Evolutionary conservation across 1,284 basidiomycete species (phyloP), one percentile per base, ranked within the genome.

Genomic region (Apiotrichum domesticum): DNA sequence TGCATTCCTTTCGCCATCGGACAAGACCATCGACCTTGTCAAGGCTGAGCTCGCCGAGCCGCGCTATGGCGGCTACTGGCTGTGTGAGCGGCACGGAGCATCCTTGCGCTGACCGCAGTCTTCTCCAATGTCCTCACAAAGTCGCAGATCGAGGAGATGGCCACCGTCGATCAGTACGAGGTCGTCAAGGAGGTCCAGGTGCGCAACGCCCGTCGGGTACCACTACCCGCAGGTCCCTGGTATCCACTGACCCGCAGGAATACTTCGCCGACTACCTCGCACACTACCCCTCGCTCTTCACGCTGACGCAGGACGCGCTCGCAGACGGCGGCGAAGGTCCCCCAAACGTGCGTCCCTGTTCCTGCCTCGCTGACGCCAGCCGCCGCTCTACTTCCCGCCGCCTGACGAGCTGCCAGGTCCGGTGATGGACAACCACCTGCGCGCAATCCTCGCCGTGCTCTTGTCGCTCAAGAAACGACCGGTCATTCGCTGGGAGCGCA

Each of bases 111-210:
- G 54, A 60, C 50, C 13, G 0, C 61, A 96, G 93, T 93, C 78
- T 98, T 98, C 72, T 97, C 93, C 77, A 98, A 96, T 67, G 84
- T 88, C 35, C 78, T 98, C 56, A 89, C 83, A 59, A 98, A 98
- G 79, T 82, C 84, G 3, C 84, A 87, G 40, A 98, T 99, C 54
- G 96, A 99, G 78, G 82, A 88, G 10, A 81, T 99, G 54, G 96
- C 96, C 0, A 88, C 91, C 66, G 90, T 88, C 29, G 96, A 99
- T 72, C 90, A 96, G 75, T 92, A 92, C 64, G 94, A 98, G 74
- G 88, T 97, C 13, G 95, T 99, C 33, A 85, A 87, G 62, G 95
- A 98, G 79, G 89, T 99, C 2, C 94, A 97, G 82, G 92, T 93
- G 67, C 62, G 82, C 70, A 10, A 4, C 35, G 3, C n/a, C 33